Base-by-base conservation (phyloP, 139 green algal genomes). In the Chlorella sp. region DNA sequence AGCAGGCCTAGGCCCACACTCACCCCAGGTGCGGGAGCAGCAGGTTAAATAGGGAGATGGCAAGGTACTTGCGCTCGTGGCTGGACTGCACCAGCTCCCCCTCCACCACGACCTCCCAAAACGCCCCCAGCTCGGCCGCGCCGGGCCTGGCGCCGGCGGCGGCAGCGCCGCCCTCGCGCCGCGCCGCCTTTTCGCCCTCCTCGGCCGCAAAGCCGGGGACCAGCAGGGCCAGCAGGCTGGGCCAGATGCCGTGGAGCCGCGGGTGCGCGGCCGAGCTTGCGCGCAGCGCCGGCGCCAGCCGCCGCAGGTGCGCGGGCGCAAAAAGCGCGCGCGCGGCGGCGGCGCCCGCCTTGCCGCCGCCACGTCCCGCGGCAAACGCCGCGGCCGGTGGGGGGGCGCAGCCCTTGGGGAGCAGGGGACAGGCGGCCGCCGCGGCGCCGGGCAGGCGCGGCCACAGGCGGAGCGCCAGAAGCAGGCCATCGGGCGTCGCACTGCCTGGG, bases 51-150 rank as follows among this genome's bases (percentile, higher is more conserved):
- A 96, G 85, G 80, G 88, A 85, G 48, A 96, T 83, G 55, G 72
- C 90, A 38, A 96, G 84, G 56, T 83, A 87, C 80, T 89, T 91
- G 62, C 89, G 85, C 82, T 94, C 90, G 53, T 94, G 89, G 25
- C 76, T 87, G 27, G 71, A 83, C 19, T 77, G 45, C 45, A 93
- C 70, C 45, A 93, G 81, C 15, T 86, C 83, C n/a, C 73, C 77
- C 51, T 90, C 88, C 21, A 90, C 87, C 35, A 91, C 85, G 0
- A 63, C 23, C 4, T 42, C 11, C 89, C 89, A 93, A 58, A 96
- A 80, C 6, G 74, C 66, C 58, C 87, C 84, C 46, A 90, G 65
- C 66, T 82, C 69, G 40, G 67, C 58, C 36, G 70, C 29, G 2
- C 59, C 41, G 2, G 74, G 53, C 15, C 53, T 29, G 7, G 43